These are phyloP conservation scores for Emericellopsis cladophorae DNA, from an alignment of 2,329 filamentous ascomycete species.

Conservation along the genomic window DNA sequence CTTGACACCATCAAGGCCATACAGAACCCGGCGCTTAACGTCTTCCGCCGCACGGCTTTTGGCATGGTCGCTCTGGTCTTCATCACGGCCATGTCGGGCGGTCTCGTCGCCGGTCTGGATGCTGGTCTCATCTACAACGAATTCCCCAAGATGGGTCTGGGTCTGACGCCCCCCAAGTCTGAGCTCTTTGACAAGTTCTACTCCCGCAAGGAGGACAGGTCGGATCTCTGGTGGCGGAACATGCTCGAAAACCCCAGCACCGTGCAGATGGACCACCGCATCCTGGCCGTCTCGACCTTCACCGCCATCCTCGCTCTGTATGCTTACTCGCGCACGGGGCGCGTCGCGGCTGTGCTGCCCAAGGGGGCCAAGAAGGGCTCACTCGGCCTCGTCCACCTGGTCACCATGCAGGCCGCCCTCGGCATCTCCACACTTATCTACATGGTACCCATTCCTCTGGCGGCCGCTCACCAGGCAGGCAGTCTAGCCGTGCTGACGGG, in stretches of 20 bases:
- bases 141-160: conserved; percentile 88
- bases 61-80: conserved; percentile 69
- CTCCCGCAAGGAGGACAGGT: conserved; percentile 61
- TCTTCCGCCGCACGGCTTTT: conserved; percentile 62
- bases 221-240: conserved; percentile 93
- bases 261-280: conserved; percentile 91
- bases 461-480: conserved; percentile 86
- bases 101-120: conserved; percentile 85
- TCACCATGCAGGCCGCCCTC: conserved; percentile 67
- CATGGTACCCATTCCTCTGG: conserved; percentile 79
- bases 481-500: conserved; percentile 75
- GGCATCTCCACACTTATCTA: conserved; percentile 89
- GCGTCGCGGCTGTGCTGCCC: conserved; percentile 45
- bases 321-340: conserved; percentile 62
- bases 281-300: conserved; percentile 83
- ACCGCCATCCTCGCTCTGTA: conserved; percentile 67
- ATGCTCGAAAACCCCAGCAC: conserved; percentile 93
- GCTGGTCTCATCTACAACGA: conserved; percentile 98
- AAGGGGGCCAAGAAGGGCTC: conserved; percentile 54
- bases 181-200: conserved; percentile 85
- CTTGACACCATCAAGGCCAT: conserved; percentile 48
- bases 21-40: conserved; percentile 50
- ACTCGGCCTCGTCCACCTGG: conserved; percentile 71
- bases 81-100: conserved; percentile 83
- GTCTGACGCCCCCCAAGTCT: conserved; percentile 64